Evolutionary conservation across 2,329 filamentous ascomycete species (phyloP), one percentile per base, ranked within the genome.

Genomic region (Cladosporium sp.): DNA sequence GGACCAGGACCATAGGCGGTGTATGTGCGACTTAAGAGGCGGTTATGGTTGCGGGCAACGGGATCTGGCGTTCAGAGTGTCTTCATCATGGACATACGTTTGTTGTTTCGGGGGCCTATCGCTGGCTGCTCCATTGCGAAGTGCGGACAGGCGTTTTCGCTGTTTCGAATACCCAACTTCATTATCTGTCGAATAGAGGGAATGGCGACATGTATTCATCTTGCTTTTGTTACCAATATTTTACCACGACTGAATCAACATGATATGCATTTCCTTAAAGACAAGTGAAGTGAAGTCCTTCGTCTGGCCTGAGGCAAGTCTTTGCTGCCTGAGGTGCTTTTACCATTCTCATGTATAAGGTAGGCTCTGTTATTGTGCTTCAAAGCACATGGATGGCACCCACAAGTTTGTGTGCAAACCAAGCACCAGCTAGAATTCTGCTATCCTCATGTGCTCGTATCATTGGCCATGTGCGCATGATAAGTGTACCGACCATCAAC

Each of bases 91-190:
- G 54, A 57, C 54, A 57, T 57, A 57, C 54, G 30, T 34, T 34
- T 57, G 5, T 13, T 34, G 54, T 32, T 39, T 57, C 16, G 13
- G 54, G n/a, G 28, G 32, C 32, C n/a, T 57, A 23, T 57, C 16
- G 54, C 54, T 57, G 32, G 32, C 51, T 54, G 21, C 32, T 39
- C 6, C 54, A 30, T 57, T 57, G 54, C 32, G 32, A 57, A 56
- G 54, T 32, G 54, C 46, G 32, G 56, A 30, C 26, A 25, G 56
- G 36, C 56, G 32, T 58, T 58, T 57, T 58, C 26, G 56, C 23
- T 32, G 28, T 46, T 58, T 58, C 56, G 21, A 46, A 58, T 58
- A 58, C 56, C 56, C 56, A 58, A 46, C 56, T 58, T 58, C 56
- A 58, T 58, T 39, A 34, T 46, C 32, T 34, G 56, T 39, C 56